These are phyloP conservation scores for Argentina anserina DNA, from an alignment of 306 rosid species.

Conservation along the genomic window DNA sequence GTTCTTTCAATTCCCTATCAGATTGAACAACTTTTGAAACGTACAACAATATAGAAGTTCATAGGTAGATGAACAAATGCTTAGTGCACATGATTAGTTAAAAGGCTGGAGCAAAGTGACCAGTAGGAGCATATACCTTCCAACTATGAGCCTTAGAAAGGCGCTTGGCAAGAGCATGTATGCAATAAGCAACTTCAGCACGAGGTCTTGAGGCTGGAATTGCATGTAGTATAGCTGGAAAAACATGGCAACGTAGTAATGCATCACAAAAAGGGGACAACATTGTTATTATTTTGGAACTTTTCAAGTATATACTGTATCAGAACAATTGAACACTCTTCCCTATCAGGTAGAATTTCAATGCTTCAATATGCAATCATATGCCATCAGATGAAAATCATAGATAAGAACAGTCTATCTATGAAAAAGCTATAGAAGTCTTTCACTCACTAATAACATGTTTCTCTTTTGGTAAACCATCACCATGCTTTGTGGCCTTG, in stretches of 20 bases:
- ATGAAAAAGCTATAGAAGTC: not conserved
- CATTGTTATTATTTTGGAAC: not conserved
- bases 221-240: conserved; percentile 16
- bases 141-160: conserved; percentile 16
- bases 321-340: not conserved
- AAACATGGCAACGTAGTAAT: not conserved
- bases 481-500: conserved; percentile 14
- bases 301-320: not conserved
- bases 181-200: conserved; percentile 16
- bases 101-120: not conserved
- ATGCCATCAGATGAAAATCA: not conserved
- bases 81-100: not conserved
- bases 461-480: conserved; percentile 9
- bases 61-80: not conserved
- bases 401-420: not conserved
- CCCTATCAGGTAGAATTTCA: not conserved
- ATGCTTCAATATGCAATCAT: too few relatives aligned
- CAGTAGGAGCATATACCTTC: conserved; percentile 12
- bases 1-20: not conserved
- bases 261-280: not conserved
- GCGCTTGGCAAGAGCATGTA: conserved; percentile 18
- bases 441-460: conserved; percentile 6
- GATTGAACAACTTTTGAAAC: not conserved
- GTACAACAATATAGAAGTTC: not conserved
- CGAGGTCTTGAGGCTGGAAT: conserved; percentile 19